Base-by-base conservation (phyloP, 352 stramenopile genomes). In the Pythium myriotylum region DNA sequence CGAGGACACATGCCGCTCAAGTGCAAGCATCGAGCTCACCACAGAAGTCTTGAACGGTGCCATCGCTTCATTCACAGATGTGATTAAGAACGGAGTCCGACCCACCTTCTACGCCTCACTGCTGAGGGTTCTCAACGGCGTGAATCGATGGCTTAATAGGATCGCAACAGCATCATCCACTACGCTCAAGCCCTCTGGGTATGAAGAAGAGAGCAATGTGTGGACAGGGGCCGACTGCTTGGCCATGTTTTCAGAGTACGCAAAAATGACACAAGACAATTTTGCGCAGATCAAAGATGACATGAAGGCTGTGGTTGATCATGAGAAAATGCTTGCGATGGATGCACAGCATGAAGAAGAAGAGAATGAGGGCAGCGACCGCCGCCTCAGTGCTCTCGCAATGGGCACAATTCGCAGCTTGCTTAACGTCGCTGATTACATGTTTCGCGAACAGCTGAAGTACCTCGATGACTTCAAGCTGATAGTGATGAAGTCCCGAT, bases 381-480 rank as follows among this genome's bases (percentile, higher is more conserved):
- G 56, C 35, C 33, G 56, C 22, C 59, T 95, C 1, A 83, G 72
- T 4, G 75, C 74, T 1, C 43, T 89, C 49, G 76, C 82, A 22
- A 54, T 92, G 27, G 77, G 63, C 10, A 91, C 79, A 0, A 74
- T 92, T 9, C 64, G 83, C 26, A 75, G 64, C 16, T 69, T 95
- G 22, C 68, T 93, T 41, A 84, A 78, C 39, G 84, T 95, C 9
- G 74, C 74, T 14, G 79, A 89, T 27, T 95, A 90, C 62, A 91
- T 95, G 84, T 89, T 87, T 20, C 76, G 84, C 8, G 78, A 92
- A n/a, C 54, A 77, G 23, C 62, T 91, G 41, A 90, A 92, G 68
- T 93, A 87, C 45, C 64, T 92, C 10, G 78, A 92, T 49, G 86
- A 95, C 55, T 95, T 91, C 43, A 90, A 92, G 56, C 63, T 95